A percentile compares a stretch with the other conserved stretches of the same genome.
Evolutionary conservation across 2,329 filamentous ascomycete species (phyloP).

Genomic region (Cercospora sp.): DNA sequence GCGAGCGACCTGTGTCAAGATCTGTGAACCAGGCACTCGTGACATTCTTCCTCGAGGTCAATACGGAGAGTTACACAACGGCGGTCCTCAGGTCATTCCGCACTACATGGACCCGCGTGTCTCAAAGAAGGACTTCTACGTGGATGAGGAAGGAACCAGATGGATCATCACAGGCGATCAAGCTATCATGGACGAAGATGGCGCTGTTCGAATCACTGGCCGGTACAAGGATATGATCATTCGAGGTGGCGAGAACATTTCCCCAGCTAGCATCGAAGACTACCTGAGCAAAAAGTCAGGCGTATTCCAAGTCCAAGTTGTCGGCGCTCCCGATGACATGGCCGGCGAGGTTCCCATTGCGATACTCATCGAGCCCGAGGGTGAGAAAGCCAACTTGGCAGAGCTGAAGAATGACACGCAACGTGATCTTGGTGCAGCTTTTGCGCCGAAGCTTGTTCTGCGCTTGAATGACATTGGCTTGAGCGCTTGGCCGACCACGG

Average conservation of each 20-base stretch:
- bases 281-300: slow-evolving; percentile 42
- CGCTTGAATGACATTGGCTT: slow-evolving; percentile 46
- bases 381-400: slow-evolving; percentile 35
- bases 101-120: slow-evolving; percentile 37
- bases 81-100: slow-evolving; percentile 35
- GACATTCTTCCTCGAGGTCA: slow-evolving; percentile 34
- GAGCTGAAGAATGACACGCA: slow-evolving; percentile 42
- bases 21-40: slow-evolving; percentile 35
- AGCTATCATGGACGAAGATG: slow-evolving; percentile 51
- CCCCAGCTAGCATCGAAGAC: slow-evolving; percentile 40
- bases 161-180: slow-evolving; percentile 69
- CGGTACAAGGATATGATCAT: slow-evolving; percentile 43
- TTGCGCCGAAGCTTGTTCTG: slow-evolving; percentile 46
- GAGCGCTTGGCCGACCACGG: slow-evolving; percentile 45
- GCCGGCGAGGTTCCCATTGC: slow-evolving; percentile 54
- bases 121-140: slow-evolving; percentile 34
- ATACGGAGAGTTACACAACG: slow-evolving; percentile 38
- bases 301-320: slow-evolving; percentile 43
- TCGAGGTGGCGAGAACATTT: slow-evolving; percentile 69
- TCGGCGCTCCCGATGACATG: slow-evolving; percentile 48
- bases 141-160: slow-evolving; percentile 44
- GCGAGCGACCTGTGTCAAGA: slow-evolving; percentile 43
- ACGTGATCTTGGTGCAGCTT: slow-evolving; percentile 44
- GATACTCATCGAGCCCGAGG: slow-evolving; percentile 43
- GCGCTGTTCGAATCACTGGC: slow-evolving; percentile 43